Base-by-base conservation (phyloP, 257 asterid genomes). In the Ilex aquifolium region DNA sequence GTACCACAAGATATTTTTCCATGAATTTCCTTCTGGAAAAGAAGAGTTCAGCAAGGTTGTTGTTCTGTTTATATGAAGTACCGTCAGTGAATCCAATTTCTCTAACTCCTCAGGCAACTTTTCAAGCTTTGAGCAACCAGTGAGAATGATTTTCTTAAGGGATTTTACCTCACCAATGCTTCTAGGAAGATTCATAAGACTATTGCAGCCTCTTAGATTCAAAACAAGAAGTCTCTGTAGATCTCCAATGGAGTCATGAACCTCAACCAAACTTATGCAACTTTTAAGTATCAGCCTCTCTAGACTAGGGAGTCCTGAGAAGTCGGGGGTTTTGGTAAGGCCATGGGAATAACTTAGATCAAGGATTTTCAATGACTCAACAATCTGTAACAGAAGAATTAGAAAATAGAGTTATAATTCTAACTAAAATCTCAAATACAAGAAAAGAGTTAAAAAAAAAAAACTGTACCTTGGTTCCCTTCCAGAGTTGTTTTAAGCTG, bases 161-260 rank as follows among this genome's bases (percentile, higher is more conserved):
- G 58, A 58, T 59, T 59, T 66, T 15, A 66, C 29, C 40, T 59
- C 59, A 48, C 31, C 62, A 39, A 62, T 15, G 29, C 64, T 27
- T 56, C 64, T 32, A 31, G 63, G 69, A 31, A 69, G 62, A 6
- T 15, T 40, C 51, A 49, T 21, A 39, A 63, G 59, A 59, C 56
- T 46, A 54, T 21, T 57, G 67, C 74, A 56, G 49, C 56, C 63
- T 64, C 30, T 39, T 17, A 69, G 49, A 55, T 69, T 56, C 31
- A 69, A 27, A 63, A 52, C 13, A 27, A 69, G 57, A 29, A 55
- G 52, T 17, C 40, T 30, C 10, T 30, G 63, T 3, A 69, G 66
- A 31, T 57, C 31, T 40, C 62, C 51, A 61, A 69, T 46, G 31
- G 73, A 69, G 31, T 69, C 73, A 62, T 69, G 73, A 48, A 69